Base-by-base conservation (phyloP, 2,329 filamentous ascomycete genomes). In the Xylaria sp. region DNA sequence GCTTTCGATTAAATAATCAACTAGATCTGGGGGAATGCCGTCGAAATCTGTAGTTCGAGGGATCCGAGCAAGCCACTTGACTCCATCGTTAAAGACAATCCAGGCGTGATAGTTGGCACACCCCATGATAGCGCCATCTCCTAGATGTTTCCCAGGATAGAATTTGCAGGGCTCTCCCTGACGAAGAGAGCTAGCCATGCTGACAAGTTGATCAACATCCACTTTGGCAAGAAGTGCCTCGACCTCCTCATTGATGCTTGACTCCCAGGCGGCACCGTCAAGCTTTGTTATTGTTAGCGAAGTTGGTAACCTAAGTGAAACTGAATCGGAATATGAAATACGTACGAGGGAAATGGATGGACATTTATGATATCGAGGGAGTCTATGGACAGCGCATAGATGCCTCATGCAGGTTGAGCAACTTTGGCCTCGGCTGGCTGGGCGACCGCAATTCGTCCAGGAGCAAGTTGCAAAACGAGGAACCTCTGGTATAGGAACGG, bases 141-240 rank as follows among this genome's bases (percentile, higher is more conserved):
- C 61, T 27, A 61, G 40, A 21, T 65, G 27, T 25, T 63, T 56
- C 29, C 61, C 63, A 3, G 66, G 61, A 19, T n/a, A 5, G 52
- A 69, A 67, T 23, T 49, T 44, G 62, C 68, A 70, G 3, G 53
- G 43, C 25, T 27, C 55, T 9, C 48, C 60, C 7, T 55, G 13
- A 8, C 57, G 62, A 37, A 62, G 66, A 31, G 62, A 60, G 25
- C 52, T 65, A 4, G 66, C 67, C 9, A 62, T 51, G 38, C 25
- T 56, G 17, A 62, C 29, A 57, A 48, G 29, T 15, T 48, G 27
- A 11, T 27, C 15, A 23, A 49, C 21, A 44, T 62, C 13, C 9
- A 62, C 19, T 54, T 54, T 31, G 15, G 48, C 21, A 13, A 59
- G 57, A 40, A 59, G 57, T 27, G 29, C 41, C 19, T 58, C 48